Evolutionary conservation across 148 eudicot genomes (phyloP).

Genomic region (Suaeda aralocaspica): DNA sequence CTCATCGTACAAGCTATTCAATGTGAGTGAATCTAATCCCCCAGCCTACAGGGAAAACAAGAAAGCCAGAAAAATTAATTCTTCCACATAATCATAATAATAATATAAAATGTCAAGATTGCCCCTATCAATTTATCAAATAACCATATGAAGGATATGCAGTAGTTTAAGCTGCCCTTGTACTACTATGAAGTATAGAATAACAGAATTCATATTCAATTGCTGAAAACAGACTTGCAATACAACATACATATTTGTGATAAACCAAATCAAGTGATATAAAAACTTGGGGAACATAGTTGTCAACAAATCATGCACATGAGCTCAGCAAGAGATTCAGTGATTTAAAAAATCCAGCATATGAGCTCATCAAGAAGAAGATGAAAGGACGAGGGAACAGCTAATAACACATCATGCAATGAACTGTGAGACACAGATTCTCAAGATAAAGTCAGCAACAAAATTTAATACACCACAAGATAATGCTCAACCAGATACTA

Average conservation of each 20-base stretch:
- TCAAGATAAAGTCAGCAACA: not conserved
- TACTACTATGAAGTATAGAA: not conserved
- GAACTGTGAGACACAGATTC: not conserved
- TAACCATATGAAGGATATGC: not conserved
- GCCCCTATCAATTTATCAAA: not conserved
- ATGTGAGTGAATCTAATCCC: slow-evolving; percentile 84
- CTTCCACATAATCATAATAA: not conserved
- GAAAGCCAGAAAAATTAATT: not conserved
- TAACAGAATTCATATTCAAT: not conserved
- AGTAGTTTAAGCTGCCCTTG: not conserved
- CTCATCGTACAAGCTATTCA: slow-evolving; percentile 79
- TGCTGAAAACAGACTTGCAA: not conserved
- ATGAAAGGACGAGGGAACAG: not conserved
- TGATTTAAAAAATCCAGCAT: not conserved
- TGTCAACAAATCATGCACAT: too few species aligned
- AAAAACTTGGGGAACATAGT: not conserved
- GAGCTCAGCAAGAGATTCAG: too few species aligned
- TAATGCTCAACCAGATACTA: not conserved
- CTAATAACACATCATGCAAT: not conserved
- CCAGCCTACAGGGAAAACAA: slow-evolving; percentile 55
- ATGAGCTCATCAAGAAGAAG: not conserved
- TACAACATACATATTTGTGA: not conserved
- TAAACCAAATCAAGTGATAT: not conserved
- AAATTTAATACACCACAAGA: not conserved
- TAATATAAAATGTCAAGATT: too few species aligned